A percentile compares a stretch with the other conserved stretches of the same genome.
Evolutionary conservation across 1,284 basidiomycete genomes (phyloP).

Genomic region (Sanghuangporus weigelae): DNA sequence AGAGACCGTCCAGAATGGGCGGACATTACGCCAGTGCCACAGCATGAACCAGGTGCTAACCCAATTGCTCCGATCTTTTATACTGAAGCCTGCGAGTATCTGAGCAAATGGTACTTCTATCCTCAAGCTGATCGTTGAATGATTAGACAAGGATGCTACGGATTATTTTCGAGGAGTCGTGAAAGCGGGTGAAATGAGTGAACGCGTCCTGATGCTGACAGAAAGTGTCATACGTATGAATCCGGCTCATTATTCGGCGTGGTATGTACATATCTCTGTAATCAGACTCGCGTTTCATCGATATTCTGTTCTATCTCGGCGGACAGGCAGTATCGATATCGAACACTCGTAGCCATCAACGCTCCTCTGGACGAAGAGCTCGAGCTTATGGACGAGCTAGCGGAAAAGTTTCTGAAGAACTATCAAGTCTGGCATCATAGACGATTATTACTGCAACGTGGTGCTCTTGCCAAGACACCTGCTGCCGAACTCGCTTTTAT

Average conservation of each 20-base stretch:
- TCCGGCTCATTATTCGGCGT: conserved; percentile 92
- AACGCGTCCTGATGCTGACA: conserved; percentile 79
- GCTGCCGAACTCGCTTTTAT: conserved; percentile 75
- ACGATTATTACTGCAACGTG: conserved; percentile 53
- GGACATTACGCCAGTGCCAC: conserved; percentile 76
- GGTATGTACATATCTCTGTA: conserved; percentile 44
- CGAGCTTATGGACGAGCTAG: conserved; percentile 78
- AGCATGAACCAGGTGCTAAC: conserved; percentile 66
- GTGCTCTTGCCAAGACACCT: conserved; percentile 7
- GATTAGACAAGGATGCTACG: conserved; percentile 84
- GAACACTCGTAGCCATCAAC: conserved; percentile 67
- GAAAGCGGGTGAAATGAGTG: conserved; percentile 68
- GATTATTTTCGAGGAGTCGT: conserved; percentile 86
- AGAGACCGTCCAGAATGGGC: conserved; percentile 67
- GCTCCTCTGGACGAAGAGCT: conserved; percentile 73
- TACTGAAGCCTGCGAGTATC: conserved; percentile 71
- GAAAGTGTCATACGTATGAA: conserved; percentile 83
- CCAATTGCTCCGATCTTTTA: conserved; percentile 90
- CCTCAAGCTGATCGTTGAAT: conserved; percentile 12
- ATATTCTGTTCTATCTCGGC: neutral
- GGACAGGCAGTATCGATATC: conserved; percentile 89
- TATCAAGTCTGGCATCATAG: conserved; percentile 99
- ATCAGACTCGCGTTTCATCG: neutral
- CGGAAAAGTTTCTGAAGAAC: conserved; percentile 79
- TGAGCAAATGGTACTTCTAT: conserved; percentile 6